Percentiles rank a stretch among this genome's conserved stretches.
Evolutionary conservation across 805 yeast species (phyloP).

Genomic region (Tanozyma kutaoensis): DNA sequence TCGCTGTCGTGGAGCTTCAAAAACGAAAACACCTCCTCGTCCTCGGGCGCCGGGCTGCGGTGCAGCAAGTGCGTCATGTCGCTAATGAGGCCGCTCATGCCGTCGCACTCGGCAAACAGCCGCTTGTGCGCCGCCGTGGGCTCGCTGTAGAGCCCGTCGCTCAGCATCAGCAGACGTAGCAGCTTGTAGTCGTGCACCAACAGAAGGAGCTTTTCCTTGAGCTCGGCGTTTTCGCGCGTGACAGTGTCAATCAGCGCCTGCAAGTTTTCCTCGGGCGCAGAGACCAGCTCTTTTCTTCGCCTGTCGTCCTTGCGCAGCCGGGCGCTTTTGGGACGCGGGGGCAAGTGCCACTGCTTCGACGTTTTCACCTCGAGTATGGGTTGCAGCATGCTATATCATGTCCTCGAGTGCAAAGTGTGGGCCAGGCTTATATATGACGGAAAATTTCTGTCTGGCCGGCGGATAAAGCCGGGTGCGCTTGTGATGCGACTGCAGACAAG

Average conservation of each 20-base stretch:
- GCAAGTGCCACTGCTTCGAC: slow-evolving; percentile 9
- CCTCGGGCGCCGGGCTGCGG: slow-evolving; percentile 4
- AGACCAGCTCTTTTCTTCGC: neutral
- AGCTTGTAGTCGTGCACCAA: slow-evolving; percentile 28
- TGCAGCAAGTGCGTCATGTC: slow-evolving; percentile 16
- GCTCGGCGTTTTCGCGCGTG: slow-evolving; percentile 19
- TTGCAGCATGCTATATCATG: neutral
- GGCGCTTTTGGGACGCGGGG: slow-evolving; percentile 9
- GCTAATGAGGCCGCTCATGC: slow-evolving; percentile 13
- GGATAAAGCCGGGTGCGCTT: neutral
- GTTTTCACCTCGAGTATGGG: slow-evolving; percentile 9
- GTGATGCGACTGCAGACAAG: neutral
- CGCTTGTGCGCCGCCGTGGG: too few species aligned
- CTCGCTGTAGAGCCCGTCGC: slow-evolving; percentile 7
- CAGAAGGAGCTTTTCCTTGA: slow-evolving; percentile 19
- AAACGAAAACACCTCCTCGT: neutral
- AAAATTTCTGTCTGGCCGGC: neutral
- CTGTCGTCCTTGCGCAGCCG: slow-evolving; percentile 1
- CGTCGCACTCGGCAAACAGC: slow-evolving; percentile 5
- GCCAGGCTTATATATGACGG: neutral
- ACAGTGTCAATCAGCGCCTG: slow-evolving; percentile 8
- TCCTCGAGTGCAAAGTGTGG: neutral
- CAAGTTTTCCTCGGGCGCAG: too few species aligned
- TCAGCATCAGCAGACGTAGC: slow-evolving; percentile 16
- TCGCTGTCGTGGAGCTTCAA: too few species aligned